These are phyloP conservation scores for Tetrahymena borealis DNA, from an alignment of 73 alveolate genomes.

Conservation along the genomic window DNA sequence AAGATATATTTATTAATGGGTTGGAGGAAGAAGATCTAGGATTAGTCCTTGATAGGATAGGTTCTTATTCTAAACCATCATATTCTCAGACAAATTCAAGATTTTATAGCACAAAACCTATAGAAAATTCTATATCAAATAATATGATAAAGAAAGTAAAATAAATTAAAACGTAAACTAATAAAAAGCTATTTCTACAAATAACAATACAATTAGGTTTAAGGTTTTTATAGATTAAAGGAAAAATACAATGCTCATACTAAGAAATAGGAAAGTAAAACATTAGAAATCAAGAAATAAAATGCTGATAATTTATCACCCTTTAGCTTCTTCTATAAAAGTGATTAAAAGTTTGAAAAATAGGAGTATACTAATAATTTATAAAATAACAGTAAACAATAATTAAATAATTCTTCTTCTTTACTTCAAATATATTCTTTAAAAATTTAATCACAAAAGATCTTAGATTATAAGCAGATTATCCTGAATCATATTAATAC, in stretches of 20 bases:
- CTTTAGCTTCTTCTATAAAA: background rate
- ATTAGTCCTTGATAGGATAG: background rate
- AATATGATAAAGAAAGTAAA: background rate
- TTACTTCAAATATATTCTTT: background rate
- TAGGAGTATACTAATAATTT: background rate
- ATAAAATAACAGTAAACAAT: background rate
- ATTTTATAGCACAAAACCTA: background rate
- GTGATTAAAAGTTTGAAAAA: background rate
- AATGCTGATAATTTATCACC: background rate
- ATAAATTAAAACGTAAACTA: background rate
- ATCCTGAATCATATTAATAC: background rate
- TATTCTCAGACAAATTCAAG: background rate
- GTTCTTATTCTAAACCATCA: background rate
- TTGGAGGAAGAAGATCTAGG: background rate
- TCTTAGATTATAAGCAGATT: background rate
- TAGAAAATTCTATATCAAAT: background rate
- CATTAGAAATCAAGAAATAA: background rate
- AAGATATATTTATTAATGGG: background rate
- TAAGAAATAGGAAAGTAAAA: background rate
- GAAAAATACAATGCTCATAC: background rate
- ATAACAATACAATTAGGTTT: background rate
- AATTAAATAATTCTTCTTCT: background rate
- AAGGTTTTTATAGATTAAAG: background rate
- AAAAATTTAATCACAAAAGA: too few relatives aligned
- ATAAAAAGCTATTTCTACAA: background rate